These are phyloP conservation scores for Pythium utonaiense DNA, from an alignment of 352 stramenopile genomes.

Conservation along the genomic window DNA sequence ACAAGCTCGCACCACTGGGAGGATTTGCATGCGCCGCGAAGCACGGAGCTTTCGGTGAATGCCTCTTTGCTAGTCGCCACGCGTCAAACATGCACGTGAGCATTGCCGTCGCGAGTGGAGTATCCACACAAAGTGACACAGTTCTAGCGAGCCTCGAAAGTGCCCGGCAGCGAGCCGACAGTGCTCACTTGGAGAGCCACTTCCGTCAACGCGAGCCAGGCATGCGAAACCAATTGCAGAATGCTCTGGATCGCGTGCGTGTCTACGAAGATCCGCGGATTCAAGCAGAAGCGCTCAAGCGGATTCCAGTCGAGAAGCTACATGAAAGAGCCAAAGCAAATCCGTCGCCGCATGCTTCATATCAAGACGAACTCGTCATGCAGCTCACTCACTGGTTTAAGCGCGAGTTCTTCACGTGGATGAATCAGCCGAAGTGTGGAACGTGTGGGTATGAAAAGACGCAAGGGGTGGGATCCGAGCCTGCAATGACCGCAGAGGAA, in stretches of 20 bases:
- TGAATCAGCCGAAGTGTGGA: slow-evolving; percentile 74
- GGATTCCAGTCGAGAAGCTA: slow-evolving; percentile 62
- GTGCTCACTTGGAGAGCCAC: slow-evolving; percentile 28
- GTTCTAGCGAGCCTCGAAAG: slow-evolving; percentile 14
- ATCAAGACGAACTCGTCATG: slow-evolving; percentile 68
- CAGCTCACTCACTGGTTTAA: slow-evolving; percentile 89
- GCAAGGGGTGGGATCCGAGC: slow-evolving; percentile 34
- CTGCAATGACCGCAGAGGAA: slow-evolving; percentile 55
- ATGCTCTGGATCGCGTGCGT: slow-evolving; percentile 45
- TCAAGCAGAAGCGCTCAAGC: slow-evolving; percentile 60
- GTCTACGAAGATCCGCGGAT: slow-evolving; percentile 65
- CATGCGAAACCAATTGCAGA: slow-evolving; percentile 45
- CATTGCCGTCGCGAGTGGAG: slow-evolving; percentile 5
- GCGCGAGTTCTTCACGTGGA: slow-evolving; percentile 89
- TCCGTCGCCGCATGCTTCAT: slow-evolving; percentile 36
- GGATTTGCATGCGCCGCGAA: slow-evolving; percentile 53
- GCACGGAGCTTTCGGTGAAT: slow-evolving; percentile 66
- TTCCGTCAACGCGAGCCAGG: slow-evolving; percentile 46
- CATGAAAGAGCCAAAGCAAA: slow-evolving; percentile 63
- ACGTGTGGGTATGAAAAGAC: slow-evolving; percentile 55
- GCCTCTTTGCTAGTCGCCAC: slow-evolving; percentile 58
- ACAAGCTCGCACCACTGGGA: slow-evolving; percentile 45
- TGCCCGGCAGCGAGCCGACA: slow-evolving; percentile 28
- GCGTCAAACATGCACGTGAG: neutral
- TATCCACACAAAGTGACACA: neutral